Base-by-base conservation (phyloP, 805 yeast genomes). In the Nakazawaea holstii region DNA sequence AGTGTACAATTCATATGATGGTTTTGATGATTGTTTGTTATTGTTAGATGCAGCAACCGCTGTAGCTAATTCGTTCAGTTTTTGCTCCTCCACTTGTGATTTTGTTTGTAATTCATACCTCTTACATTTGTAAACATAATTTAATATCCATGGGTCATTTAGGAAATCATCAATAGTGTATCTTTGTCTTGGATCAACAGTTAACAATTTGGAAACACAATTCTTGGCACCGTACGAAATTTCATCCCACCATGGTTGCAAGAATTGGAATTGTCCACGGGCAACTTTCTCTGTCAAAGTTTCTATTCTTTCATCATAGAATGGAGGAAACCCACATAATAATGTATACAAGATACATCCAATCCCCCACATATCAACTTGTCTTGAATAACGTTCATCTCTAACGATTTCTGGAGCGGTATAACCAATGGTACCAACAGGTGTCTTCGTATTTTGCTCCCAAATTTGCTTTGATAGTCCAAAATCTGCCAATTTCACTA, bases 321-420 rank as follows among this genome's bases (percentile, higher is more conserved):
- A 94, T 5, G 99, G 99, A 1, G 99, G 99, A 67, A 94, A 94
- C 3, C 99, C 99, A 69, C 98, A 94, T 32, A 94, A 69, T 38
- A 94, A 70, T 0, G 98, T 94, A 61, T 94, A 94, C 47, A 94
- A 68, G 0, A 94, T 97, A 68, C 99, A 94, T 0, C 99, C 99
- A 46, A 94, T 72, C 5, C 97, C 97, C 99, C 99, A 94, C 94
- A 94, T 88, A 63, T 94, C 99, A 33, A 94, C 99, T 53, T 90
- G 85, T 69, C 87, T 89, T 1, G 96, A 87, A 61, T 94, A 94
- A 41, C 82, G 76, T 68, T 91, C 95, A 64, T 94, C 98, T 54
- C 85, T 82, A 36, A 94, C 98, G 56, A 94, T 92, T 65, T 94
- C 99, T 0, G 99, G 99, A 0, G 99, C 99, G 2, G 98, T 92